Base-by-base conservation (phyloP, 345 rosid species). In the Citrus cavaleriei region DNA sequence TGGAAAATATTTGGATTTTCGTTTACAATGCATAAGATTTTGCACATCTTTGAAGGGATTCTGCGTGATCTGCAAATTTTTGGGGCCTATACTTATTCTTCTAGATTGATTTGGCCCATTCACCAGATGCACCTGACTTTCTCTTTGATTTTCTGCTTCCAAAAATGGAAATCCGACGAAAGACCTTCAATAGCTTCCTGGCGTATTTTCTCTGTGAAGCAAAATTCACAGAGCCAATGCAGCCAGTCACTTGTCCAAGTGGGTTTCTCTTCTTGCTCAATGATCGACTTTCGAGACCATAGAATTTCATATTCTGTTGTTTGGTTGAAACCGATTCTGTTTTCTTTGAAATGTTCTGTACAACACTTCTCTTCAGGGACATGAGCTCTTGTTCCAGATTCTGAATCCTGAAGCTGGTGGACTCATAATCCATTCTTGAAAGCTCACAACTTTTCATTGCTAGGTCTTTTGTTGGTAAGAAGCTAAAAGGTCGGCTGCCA, bases 331-430 rank as follows among this genome's bases (percentile, higher is more conserved):
- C 25, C 54, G 86, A 68, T 35, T 85, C 88, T 78, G 78, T 34
- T 46, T 70, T 82, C 85, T 79, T 82, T 2, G 86, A 70, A 67
- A 60, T 72, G 60, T 77, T 84, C 65, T 89, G 89, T 77, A 82
- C 86, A 58, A 88, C 87, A 78, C 73, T 88, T 79, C 75, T 86
- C 83, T 92, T 92, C 75, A 92, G 75, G 64, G 89, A 81, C 87
- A 72, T 49, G 63, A 90, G 89, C 83, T 90, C 93, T 77, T 90
- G 87, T 66, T 92, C 90, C 25, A 92, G 93, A 75, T 64, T 93
- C 81, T 90, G 98, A 79, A 93, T 90, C 79, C 95, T 88, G 73
- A 90, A 93, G 89, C 95, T 92, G 6, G 92, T 88, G 62, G 92
- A 89, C 82, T 90, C 93, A 22, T 82, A 88, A 37, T 87, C 88